phyloP scores from a whole-genome alignment of 495 filamentous ascomycete genomes.

The Penicillium waksmanii region DNA sequence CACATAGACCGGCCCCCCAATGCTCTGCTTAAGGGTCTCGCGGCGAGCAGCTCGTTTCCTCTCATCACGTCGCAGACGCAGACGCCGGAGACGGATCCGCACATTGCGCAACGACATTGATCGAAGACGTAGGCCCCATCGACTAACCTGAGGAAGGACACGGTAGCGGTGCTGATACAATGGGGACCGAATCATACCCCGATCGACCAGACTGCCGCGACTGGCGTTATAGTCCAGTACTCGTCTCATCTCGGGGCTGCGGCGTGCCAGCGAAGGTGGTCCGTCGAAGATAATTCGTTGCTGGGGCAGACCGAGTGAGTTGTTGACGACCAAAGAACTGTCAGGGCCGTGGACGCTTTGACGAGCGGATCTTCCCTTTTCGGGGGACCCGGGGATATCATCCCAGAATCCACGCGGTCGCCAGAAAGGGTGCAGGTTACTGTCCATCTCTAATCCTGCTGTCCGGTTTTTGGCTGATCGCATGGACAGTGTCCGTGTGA shows the following conservation, averaged over 20 bases:
- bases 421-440: slow-evolving; percentile 80
- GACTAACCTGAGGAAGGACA: slow-evolving; percentile 40
- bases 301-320: slow-evolving; percentile 57
- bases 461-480: slow-evolving; percentile 50
- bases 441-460: slow-evolving; percentile 48
- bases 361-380: slow-evolving; percentile 20
- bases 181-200: slow-evolving; percentile 37
- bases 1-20: slow-evolving; percentile 50
- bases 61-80: slow-evolving; percentile 62
- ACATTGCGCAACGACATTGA: slow-evolving; percentile 56
- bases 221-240: slow-evolving; percentile 36
- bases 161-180: slow-evolving; percentile 41
- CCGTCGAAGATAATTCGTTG: slow-evolving; percentile 53
- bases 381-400: slow-evolving; percentile 50
- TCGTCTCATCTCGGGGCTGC: slow-evolving; percentile 44
- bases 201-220: slow-evolving; percentile 37
- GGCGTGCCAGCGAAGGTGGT: slow-evolving; percentile 37
- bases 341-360: slow-evolving; percentile 26
- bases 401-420: slow-evolving; percentile 74
- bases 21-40: slow-evolving; percentile 68
- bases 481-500: slow-evolving; percentile 48
- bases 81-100: slow-evolving; percentile 56
- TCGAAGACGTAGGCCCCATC: slow-evolving; percentile 54
- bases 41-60: slow-evolving; percentile 62
- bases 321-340: slow-evolving; percentile 44